Percentiles rank a stretch among this genome's conserved stretches.
phyloP scores from a whole-genome alignment of 106 monocot species.

The Gastrodia elata region DNA sequence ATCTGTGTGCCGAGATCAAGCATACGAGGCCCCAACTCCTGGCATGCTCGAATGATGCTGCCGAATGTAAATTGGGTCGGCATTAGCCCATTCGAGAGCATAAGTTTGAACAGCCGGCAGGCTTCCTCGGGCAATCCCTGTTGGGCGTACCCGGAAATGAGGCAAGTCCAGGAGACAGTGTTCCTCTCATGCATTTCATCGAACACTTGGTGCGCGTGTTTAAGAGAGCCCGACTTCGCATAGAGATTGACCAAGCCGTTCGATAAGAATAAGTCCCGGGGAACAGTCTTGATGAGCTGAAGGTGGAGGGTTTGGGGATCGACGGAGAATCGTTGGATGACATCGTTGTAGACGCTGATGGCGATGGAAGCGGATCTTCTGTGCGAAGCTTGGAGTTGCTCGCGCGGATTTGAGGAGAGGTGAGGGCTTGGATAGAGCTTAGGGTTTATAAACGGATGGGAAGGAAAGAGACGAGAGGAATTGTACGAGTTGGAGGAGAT shows the following conservation, averaged over 20 bases:
- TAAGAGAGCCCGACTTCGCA: constrained; percentile 23
- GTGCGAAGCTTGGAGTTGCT: not conserved
- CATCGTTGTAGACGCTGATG: not conserved
- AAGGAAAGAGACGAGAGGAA: constrained; percentile 4
- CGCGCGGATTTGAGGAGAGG: constrained; percentile 3
- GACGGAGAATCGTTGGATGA: not conserved
- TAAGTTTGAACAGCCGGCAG: constrained; percentile 32
- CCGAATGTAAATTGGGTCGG: constrained; percentile 59
- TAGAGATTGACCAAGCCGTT: constrained; percentile 53
- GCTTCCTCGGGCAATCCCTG: constrained; percentile 20
- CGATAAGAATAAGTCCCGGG: constrained; percentile 38
- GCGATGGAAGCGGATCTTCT: not conserved
- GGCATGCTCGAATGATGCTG: constrained; percentile 46
- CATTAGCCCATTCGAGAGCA: constrained; percentile 28
- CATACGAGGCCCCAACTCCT: constrained; percentile 24
- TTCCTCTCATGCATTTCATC: constrained; percentile 56
- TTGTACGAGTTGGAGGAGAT: not conserved
- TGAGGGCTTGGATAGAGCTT: not conserved
- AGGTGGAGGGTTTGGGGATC: constrained; percentile 33
- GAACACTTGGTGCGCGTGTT: constrained; percentile 44
- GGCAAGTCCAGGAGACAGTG: constrained; percentile 66
- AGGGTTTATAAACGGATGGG: not conserved
- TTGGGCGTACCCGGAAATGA: constrained; percentile 53
- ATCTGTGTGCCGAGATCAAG: constrained; percentile 33
- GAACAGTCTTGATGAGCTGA: constrained; percentile 37